A percentile compares a stretch with the other conserved stretches of the same genome.
Conservation (phyloP, 805 yeast species). For the Kluyveromyces nonfermentans region DNA sequence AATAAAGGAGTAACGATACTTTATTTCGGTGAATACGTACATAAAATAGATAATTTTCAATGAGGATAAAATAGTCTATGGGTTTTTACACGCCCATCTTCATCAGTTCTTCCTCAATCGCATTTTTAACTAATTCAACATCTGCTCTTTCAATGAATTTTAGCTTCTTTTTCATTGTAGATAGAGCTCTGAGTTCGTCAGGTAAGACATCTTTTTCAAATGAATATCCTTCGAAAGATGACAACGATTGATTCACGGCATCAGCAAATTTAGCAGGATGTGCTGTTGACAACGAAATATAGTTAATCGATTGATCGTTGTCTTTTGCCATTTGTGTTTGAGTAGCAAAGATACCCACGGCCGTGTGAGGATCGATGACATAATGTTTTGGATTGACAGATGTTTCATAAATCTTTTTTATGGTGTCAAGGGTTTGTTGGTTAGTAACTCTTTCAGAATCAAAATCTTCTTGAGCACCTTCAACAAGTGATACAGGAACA, state of each 20-base stretch:
- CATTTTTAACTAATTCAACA: conserved; percentile 60
- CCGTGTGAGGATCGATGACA: conserved; percentile 91
- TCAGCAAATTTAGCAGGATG: conserved; percentile 98
- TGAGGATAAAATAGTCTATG: background rate
- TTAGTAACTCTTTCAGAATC: conserved; percentile 75
- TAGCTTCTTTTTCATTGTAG: conserved; percentile 65
- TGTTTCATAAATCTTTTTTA: conserved; percentile 54
- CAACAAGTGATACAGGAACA: conserved; percentile 56
- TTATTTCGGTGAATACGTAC: background rate
- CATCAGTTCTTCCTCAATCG: conserved; percentile 62
- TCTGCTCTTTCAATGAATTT: conserved; percentile 63
- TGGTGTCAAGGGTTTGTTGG: conserved; percentile 68
- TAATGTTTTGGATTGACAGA: conserved; percentile 51
- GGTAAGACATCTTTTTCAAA: conserved; percentile 88
- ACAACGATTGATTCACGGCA: conserved; percentile 79
- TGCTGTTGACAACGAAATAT: conserved; percentile 85
- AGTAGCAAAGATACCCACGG: conserved; percentile 85
- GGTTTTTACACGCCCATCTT: conserved; percentile 34
- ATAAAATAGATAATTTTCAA: background rate
- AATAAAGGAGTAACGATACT: background rate
- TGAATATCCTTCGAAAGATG: conserved; percentile 58
- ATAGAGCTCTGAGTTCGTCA: conserved; percentile 66
- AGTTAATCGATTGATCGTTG: conserved; percentile 35
- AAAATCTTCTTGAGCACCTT: conserved; percentile 59
- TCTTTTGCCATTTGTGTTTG: conserved; percentile 48